Evolutionary conservation across 1,284 basidiomycete species (phyloP).

Genomic region (Ceratobasidium papillatum): DNA sequence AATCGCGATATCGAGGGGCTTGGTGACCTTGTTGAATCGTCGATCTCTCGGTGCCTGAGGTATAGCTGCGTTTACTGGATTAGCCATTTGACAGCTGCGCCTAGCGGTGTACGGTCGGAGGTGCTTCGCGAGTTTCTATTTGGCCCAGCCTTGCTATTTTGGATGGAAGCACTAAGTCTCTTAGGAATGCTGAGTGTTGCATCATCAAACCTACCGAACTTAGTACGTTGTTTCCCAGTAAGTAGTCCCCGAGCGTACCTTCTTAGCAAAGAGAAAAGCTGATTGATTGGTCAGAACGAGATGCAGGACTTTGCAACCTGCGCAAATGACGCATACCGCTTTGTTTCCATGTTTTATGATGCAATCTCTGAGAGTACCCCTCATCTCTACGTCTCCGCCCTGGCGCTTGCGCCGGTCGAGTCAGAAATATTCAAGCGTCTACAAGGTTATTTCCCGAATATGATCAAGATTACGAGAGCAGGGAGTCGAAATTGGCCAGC

Average conservation of each 20-base stretch:
- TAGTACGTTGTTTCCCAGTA: neutral
- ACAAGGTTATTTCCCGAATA: neutral
- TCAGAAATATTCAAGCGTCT: neutral
- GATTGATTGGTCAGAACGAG: no score
- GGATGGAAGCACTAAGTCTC: conserved; percentile 35
- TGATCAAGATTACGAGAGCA: no score
- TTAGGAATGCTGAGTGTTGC: conserved; percentile 10
- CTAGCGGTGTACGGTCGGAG: neutral
- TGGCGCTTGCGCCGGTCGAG: neutral
- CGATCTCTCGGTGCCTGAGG: neutral
- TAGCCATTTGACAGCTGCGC: conserved; percentile 8
- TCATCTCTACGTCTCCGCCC: conserved; percentile 39
- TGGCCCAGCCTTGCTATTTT: conserved; percentile 1
- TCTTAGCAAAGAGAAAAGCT: no score
- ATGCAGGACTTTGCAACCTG: neutral
- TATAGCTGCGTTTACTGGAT: conserved; percentile 1
- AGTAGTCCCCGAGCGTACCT: no score
- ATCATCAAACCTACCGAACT: neutral
- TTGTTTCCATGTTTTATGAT: conserved; percentile 21
- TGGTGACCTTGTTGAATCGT: neutral
- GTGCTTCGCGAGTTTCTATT: neutral
- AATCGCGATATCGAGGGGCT: conserved; percentile 21
- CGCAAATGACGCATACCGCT: conserved; percentile 26
- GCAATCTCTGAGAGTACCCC: conserved; percentile 25
- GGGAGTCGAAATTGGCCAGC: no score